Base-by-base conservation (phyloP, 2,329 filamentous ascomycete species). In the Zymoseptoria ardabiliae region DNA sequence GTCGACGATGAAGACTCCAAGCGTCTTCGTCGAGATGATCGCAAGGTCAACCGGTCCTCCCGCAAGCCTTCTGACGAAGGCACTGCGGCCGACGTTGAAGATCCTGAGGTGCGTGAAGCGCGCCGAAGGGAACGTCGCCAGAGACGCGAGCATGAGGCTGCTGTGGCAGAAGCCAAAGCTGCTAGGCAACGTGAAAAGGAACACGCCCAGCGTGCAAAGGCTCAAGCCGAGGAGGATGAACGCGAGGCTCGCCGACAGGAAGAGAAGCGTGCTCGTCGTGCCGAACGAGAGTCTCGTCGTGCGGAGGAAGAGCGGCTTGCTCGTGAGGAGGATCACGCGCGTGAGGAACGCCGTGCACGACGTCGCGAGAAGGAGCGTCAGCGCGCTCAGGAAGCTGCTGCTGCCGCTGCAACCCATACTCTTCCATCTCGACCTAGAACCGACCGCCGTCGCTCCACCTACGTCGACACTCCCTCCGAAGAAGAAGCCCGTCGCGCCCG, bases 401-500 rank as follows among this genome's bases (percentile, higher is more conserved):
- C 60, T 13, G 21, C 41, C n/a, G 20, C 63, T 1, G 50, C 61
- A 9, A 23, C 52, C 19, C 35, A 41, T 4, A 41, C 10, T 13
- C 35, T 3, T 41, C 35, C 35, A 41, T 55, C 61, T 21, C 65
- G 68, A 49, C 67, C 69, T 2, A 66, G 61, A 57, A 61, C 65
- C 23, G 69, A 71, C 48, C 69, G 70, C 17, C 60, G 70, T 35
- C 64, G 69, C 11, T 68, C 69, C 5, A 65, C 64, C 2, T 63
- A 66, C 64, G 68, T 58, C 60, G 70, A 58, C 59, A 65, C 53
- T 62, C 67, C 23, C 41, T 68, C 69, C 21, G 72, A 74, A 51
- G 72, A 73, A 41, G 71, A 71, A 65, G 66, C 69, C 22, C 70
- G 72, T 45, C 65, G 70, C 9, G 66, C 72, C 49, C 73, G 77